These are phyloP conservation scores for Agarophyton chilense DNA, from an alignment of 23 red algal species.

Conservation along the genomic window DNA sequence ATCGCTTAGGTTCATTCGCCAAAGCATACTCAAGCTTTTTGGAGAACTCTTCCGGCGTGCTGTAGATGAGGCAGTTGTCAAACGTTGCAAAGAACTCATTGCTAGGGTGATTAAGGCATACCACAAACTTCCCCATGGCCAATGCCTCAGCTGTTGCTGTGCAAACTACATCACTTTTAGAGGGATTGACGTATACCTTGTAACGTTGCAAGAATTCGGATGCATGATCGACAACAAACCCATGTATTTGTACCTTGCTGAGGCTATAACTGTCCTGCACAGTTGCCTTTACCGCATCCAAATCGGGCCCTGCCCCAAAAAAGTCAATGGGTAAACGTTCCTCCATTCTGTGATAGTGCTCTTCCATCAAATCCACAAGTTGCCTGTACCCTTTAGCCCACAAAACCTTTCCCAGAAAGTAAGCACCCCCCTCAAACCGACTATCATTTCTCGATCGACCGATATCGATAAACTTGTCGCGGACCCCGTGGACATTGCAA, in stretches of 20 bases:
- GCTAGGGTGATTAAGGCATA: conserved; percentile 69
- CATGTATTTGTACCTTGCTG: conserved; percentile 58
- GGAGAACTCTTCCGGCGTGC: conserved; percentile 73
- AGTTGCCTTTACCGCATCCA: conserved; percentile 60
- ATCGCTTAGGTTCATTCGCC: conserved; percentile 58
- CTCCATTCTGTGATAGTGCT: conserved; percentile 62
- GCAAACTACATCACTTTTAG: conserved; percentile 70
- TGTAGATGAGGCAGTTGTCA: conserved; percentile 77
- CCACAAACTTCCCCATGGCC: conserved; percentile 85
- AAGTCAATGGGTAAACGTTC: conserved; percentile 73
- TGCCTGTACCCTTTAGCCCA: conserved; percentile 82
- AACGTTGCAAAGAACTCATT: conserved; percentile 82
- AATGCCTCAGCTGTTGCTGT: conserved; percentile 84
- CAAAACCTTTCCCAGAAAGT: conserved; percentile 82
- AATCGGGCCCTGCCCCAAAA: conserved; percentile 75
- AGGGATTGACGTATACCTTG: conserved; percentile 82
- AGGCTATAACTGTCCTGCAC: conserved; percentile 44
- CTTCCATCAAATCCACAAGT: conserved; percentile 76
- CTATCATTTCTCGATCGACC: conserved; percentile 27
- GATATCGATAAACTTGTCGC: conserved; percentile 66
- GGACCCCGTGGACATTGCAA: conserved; percentile 77
- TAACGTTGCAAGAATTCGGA: conserved; percentile 68
- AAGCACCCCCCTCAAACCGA: conserved; percentile 62
- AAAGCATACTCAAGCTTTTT: conserved; percentile 49
- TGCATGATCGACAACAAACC: conserved; percentile 72